Evolutionary conservation across 768 basidiomycete species (phyloP), one percentile per base, ranked within the genome.

Genomic region (Kwoniella sp.): DNA sequence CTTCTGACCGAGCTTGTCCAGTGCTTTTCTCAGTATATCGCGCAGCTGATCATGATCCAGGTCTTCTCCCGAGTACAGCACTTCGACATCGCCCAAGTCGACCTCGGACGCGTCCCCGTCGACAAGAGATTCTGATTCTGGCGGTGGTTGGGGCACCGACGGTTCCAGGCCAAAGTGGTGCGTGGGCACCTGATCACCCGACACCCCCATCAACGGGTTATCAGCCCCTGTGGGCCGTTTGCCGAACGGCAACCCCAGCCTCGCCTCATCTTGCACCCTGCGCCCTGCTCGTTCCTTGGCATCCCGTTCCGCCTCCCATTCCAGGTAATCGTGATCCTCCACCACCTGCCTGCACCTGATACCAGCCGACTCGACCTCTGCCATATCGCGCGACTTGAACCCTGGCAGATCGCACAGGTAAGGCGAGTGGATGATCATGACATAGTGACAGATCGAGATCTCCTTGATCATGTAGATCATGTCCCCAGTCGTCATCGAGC

Each of bases 401-500:
- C 91, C 88, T 15, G 91, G 91, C 63, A 93, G 86, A 53, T 84
- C 83, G 69, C 95, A 98, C 17, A 99, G 79, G 49, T 90, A 86
- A 28, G 95, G 92, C 0, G 93, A 95, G 72, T 96, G 87, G 52
- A 98, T 84, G 59, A 96, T 86, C 44, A 98, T 79, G 38, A 95
- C 84, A 72, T 99, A 98, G 58, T 87, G 84, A 76, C 95, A 99
- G 32, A 88, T 92, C 71, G 87, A 87, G 29, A 89, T 81, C 78
- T 95, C 91, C 72, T 92, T 91, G 68, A 96, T 84, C 68, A 91
- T 86, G 47, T 88, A 80, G 63, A 96, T 88, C 29, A 82, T 83
- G 76, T 96, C 91, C 34, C 87, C 83, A 78, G 87, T 89, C 46
- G 87, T 86, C 88, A 89, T 89, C 57, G 89, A 89, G 75, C 91